Percentiles rank a stretch among this genome's conserved stretches.
Evolutionary conservation across 2,329 filamentous ascomycete species (phyloP).

Genomic region (Aspergillus eucalypticola): DNA sequence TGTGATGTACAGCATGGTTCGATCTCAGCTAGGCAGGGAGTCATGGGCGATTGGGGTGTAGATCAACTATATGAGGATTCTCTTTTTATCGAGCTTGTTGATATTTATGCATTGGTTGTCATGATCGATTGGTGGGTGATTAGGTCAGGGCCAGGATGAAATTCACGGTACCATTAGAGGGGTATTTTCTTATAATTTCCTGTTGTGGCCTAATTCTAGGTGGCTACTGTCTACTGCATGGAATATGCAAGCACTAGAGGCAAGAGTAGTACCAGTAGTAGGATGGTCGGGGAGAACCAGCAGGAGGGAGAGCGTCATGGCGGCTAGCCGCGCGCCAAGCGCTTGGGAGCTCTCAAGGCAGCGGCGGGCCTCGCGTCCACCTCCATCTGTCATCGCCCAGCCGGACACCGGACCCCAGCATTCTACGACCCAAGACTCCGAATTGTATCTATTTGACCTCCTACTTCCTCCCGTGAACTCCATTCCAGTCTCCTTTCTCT

Average conservation of each 20-base stretch:
- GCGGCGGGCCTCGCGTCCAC: conserved; percentile 30
- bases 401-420: conserved; percentile 14
- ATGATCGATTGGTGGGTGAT: no score
- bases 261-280: no score
- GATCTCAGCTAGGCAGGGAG: neutral
- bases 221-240: no score
- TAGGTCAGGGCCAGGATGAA: no score
- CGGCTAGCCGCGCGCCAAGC: conserved; percentile 29
- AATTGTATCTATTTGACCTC: conserved; percentile 16
- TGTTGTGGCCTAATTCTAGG: no score
- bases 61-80: neutral
- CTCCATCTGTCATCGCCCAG: conserved; percentile 29
- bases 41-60: neutral
- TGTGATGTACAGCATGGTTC: conserved; percentile 18
- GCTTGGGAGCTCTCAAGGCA: conserved; percentile 29
- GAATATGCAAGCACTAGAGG: no score
- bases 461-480: conserved; percentile 5
- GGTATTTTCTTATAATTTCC: no score
- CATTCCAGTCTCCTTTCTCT: conserved; percentile 8
- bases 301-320: neutral
- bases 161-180: no score
- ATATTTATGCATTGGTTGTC: neutral
- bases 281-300: no score
- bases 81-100: neutral
- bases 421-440: conserved; percentile 17